Conservation (phyloP, 2,329 filamentous ascomycete genomes). For the Cyphellophora attinorum region DNA sequence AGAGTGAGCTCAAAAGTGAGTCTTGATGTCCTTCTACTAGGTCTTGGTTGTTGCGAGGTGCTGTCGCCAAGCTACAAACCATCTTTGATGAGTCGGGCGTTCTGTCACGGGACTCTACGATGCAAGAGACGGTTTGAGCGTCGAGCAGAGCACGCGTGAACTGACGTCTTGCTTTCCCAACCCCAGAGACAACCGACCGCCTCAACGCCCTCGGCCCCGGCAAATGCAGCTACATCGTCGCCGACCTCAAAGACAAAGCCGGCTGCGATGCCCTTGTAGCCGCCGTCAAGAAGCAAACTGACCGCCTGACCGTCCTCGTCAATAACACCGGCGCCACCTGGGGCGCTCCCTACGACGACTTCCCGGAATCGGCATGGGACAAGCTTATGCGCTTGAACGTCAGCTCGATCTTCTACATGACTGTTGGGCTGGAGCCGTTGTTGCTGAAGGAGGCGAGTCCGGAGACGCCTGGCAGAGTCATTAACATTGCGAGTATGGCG, state of each 20-base stretch:
- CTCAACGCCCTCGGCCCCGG: constrained; percentile 44
- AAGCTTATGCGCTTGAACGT: constrained; percentile 47
- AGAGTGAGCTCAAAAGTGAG: constrained; percentile 34
- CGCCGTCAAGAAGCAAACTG: constrained; percentile 36
- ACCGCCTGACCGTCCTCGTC: constrained; percentile 37
- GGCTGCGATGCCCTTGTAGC: constrained; percentile 38
- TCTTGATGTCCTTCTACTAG: background rate
- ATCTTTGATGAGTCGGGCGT: no score
- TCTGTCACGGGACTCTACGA: no score
- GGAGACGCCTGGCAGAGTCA: constrained; percentile 37
- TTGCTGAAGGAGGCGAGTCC: constrained; percentile 36
- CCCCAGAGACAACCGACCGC: constrained; percentile 28
- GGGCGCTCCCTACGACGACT: constrained; percentile 39
- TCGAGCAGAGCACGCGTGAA: background rate
- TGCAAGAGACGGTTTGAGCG: no score
- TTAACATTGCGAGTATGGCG: constrained; percentile 44
- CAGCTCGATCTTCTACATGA: constrained; percentile 40
- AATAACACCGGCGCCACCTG: constrained; percentile 47
- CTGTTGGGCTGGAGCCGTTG: constrained; percentile 37
- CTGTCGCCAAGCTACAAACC: no score
- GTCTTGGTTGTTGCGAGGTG: no score
- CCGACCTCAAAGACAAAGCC: constrained; percentile 43
- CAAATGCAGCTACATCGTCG: constrained; percentile 40
- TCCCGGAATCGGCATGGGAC: constrained; percentile 37
- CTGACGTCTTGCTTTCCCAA: background rate